phyloP scores from a whole-genome alignment of 1,284 basidiomycete species.

The Veloboletus limbatus region DNA sequence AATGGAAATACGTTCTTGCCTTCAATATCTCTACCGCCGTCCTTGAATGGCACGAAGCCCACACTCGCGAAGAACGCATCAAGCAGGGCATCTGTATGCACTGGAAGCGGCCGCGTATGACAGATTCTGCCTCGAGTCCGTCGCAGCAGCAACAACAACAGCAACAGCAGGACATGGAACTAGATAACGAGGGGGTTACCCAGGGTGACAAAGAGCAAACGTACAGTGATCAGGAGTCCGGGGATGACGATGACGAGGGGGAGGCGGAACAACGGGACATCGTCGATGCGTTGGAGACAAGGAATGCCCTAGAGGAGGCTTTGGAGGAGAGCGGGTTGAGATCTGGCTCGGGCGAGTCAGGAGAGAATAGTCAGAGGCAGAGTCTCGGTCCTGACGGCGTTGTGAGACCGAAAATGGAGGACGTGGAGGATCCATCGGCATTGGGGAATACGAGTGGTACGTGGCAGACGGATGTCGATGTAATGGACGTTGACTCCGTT shows the following conservation, averaged over 20 bases:
- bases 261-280: slow-evolving; percentile 51
- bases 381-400: slow-evolving; percentile 31
- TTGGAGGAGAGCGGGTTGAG: slow-evolving; percentile 39
- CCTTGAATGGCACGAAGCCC: slow-evolving; percentile 83
- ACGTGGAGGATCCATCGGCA: slow-evolving; percentile 55
- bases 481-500: slow-evolving; percentile 38
- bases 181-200: slow-evolving; percentile 28
- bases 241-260: slow-evolving; percentile 59
- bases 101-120: slow-evolving; percentile 51
- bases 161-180: slow-evolving; percentile 29
- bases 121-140: slow-evolving; percentile 14
- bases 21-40: slow-evolving; percentile 84
- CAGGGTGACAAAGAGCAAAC: slow-evolving; percentile 26
- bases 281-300: slow-evolving; percentile 56
- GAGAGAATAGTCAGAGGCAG: slow-evolving; percentile 33
- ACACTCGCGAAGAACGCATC: slow-evolving; percentile 61
- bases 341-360: slow-evolving; percentile 28
- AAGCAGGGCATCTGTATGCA: slow-evolving; percentile 66
- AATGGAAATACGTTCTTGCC: slow-evolving; percentile 89
- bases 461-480: slow-evolving; percentile 24
- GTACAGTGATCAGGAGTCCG: slow-evolving; percentile 52
- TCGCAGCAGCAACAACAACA: slow-evolving; percentile 28
- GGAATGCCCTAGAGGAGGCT: slow-evolving; percentile 48
- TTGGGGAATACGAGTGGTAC: slow-evolving; percentile 35
- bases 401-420: slow-evolving; percentile 58